Evolutionary conservation across 345 rosid species (phyloP), one percentile per base, ranked within the genome.

Genomic region (Gossypium turneri): DNA sequence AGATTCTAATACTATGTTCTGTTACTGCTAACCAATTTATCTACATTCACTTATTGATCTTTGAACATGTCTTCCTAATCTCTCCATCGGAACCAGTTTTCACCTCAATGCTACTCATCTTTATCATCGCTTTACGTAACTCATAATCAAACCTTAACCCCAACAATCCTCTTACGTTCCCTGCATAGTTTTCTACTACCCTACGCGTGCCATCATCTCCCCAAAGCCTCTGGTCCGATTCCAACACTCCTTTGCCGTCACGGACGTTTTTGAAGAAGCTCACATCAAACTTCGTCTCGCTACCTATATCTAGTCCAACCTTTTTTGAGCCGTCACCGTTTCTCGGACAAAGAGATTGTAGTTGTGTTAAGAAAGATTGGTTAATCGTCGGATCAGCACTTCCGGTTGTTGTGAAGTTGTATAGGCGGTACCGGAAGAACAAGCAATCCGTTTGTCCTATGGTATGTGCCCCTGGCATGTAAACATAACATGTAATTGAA

Each of bases 171-270:
- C 88, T 87, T 8, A 90, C 56, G 60, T 66, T 77, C 62, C 92
- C 89, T 2, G 85, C 88, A 79, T 86, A 87, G 12, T 84, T 88
- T 27, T 83, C 79, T 67, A 92, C 91, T 29, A 81, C 45, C 2
- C 10, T 45, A 1, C 84, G 75, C 0, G 97, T 90, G 12, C 79
- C 76, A 5, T 83, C 70, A 66, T 92, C 93, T 8, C 82, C 83
- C 90, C 88, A 85, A 25, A 92, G 87, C 87, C 93, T 83, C 75
- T 89, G 92, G 75, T 92, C 97, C 13, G 95, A 90, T 78, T 92
- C 95, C 67, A 90, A 75, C 16, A 90, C 87, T 44, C 84, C 95
- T 50, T 85, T 86, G 1, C 94, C 92, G 7, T 88, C 90, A 3
- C 88, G 77, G 17, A 92, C 64, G 66, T 90, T 92, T 85, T 84